phyloP scores from a whole-genome alignment of 148 eudicot species.

The Arbutus unedo region DNA sequence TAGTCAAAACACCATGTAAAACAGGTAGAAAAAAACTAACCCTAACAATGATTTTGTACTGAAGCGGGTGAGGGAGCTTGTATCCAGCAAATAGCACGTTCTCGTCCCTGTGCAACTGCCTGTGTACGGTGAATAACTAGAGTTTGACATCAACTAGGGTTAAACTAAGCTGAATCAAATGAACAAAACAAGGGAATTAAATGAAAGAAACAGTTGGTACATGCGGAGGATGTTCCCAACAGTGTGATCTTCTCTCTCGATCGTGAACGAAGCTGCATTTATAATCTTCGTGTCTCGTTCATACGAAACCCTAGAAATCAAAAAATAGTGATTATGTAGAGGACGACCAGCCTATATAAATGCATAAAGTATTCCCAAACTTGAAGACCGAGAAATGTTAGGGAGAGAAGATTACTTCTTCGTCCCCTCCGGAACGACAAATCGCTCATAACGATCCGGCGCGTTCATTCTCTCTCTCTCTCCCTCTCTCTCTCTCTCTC shows the following conservation, averaged over 20 bases:
- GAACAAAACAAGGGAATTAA: not conserved
- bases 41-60: conserved; percentile 92
- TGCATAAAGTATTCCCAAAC: not conserved
- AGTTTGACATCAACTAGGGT: conserved; percentile 9
- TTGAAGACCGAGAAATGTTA: not conserved
- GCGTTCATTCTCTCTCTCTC: conserved; percentile 63
- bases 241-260: conserved; percentile 95
- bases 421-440: conserved; percentile 96
- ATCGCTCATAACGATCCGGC: conserved; percentile 96
- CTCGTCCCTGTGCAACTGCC: conserved; percentile 93
- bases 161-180: not conserved
- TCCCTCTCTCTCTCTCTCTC: not conserved
- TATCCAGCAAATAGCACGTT: conserved; percentile 93
- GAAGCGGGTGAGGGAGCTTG: conserved; percentile 98
- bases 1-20: not conserved
- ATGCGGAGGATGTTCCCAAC: conserved; percentile 95
- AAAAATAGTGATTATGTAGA: not conserved
- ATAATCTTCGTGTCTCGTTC: conserved; percentile 97
- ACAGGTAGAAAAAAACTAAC: conserved; percentile 36
- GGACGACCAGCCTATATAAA: not conserved
- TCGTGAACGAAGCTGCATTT: conserved; percentile 91
- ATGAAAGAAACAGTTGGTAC: conserved; percentile 21
- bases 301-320: conserved; percentile 68
- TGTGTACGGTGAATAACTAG: conserved; percentile 22
- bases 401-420: conserved; percentile 48